Evolutionary conservation across 2,329 filamentous ascomycete genomes (phyloP), one percentile per base, ranked within the genome.

Genomic region (Talaromyces sp.): DNA sequence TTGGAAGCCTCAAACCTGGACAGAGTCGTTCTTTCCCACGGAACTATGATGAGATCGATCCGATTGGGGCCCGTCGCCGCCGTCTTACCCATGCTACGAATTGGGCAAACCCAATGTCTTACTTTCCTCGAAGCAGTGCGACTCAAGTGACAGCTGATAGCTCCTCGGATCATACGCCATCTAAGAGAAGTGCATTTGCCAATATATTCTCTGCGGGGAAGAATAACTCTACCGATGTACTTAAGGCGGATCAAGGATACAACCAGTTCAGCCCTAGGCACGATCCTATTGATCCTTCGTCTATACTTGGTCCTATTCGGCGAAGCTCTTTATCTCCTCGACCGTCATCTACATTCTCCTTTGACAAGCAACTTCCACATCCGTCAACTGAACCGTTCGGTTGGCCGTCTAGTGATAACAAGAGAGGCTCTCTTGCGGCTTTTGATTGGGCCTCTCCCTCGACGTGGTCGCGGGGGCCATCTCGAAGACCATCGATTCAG

Each of bases 331-430:
- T 81, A 10, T 82, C 81, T 49, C 81, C 81, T 8, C 74, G 81
- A 57, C 81, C 81, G 15, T 81, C 81, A 5, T 86, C 85, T 13
- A 83, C 82, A 4, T 85, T 84, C 63, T 86, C 85, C 0, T 85
- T 82, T 66, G 85, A 86, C 63, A 81, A 81, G 57, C 73, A 76
- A 52, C 82, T 93, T 61, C 90, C 91, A 1, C 85, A 91, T 57
- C 92, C 91, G 6, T 93, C 91, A 1, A 90, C 90, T 1, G 92
- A 95, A 67, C 90, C 89, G 27, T 91, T 93, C 67, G 92, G 90
- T 78, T 90, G 88, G 74, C 83, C 84, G 1, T 78, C 79, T 1
- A 72, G 82, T 3, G 80, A 83, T 41, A 85, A 81, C 63, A 83
- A 87, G 58, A 80, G 83, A 60, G 82, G 83, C 66, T 84, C 83